These are phyloP conservation scores for Leccinum brunneo-olivaceum DNA, from an alignment of 1,284 basidiomycete genomes.

Conservation along the genomic window DNA sequence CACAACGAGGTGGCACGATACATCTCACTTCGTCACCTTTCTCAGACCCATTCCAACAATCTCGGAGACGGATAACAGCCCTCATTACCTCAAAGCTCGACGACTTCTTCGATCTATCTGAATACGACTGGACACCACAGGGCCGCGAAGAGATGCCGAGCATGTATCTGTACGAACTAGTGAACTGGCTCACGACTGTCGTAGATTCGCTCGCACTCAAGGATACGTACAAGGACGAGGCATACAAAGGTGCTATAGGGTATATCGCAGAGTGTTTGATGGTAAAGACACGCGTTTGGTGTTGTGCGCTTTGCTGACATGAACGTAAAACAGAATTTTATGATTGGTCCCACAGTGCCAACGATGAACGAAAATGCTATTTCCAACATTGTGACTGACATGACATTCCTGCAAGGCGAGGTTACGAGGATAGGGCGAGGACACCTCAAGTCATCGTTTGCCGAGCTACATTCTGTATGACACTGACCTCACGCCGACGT, in stretches of 20 bases:
- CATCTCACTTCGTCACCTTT: conserved; percentile 69
- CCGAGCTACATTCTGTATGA: conserved; percentile 75
- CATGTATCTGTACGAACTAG: conserved; percentile 90
- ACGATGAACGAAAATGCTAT: conserved; percentile 87
- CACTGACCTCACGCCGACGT: not conserved
- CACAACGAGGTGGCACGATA: conserved; percentile 78
- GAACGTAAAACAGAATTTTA: conserved; percentile 52
- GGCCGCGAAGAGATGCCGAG: conserved; percentile 69
- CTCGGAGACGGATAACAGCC: conserved; percentile 73
- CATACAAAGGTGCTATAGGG: conserved; percentile 78
- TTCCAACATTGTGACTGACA: conserved; percentile 75
- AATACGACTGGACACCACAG: conserved; percentile 88
- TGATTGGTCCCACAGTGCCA: conserved; percentile 70
- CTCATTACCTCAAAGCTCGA: conserved; percentile 92
- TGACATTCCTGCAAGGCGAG: conserved; percentile 80
- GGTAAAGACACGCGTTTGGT: conserved; percentile 38
- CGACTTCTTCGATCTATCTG: conserved; percentile 90
- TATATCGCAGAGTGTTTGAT: conserved; percentile 86
- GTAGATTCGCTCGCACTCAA: conserved; percentile 90
- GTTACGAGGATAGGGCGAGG: conserved; percentile 67
- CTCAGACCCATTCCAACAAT: conserved; percentile 59
- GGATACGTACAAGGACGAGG: conserved; percentile 79
- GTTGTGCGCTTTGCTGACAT: conserved; percentile 4
- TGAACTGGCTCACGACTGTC: conserved; percentile 94
- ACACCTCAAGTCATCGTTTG: conserved; percentile 71